Base-by-base conservation (phyloP, 495 filamentous ascomycete genomes). In the Penicillium cataractarum region DNA sequence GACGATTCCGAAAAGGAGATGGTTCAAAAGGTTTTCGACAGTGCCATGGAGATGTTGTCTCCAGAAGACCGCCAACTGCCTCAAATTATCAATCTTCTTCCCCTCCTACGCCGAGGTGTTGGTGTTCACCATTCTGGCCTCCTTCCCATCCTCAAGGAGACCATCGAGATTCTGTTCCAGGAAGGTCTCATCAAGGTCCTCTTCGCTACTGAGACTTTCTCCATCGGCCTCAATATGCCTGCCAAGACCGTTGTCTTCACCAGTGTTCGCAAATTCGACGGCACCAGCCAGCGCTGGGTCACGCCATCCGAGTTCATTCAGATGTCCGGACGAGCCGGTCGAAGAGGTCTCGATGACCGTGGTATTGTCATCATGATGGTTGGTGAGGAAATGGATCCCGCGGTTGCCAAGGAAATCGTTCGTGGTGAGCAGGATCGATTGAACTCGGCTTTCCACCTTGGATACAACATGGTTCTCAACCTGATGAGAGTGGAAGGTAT, bases 301-400 rank as follows among this genome's bases (percentile, higher is more conserved):
- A 96, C 92, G 0, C 92, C 95, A 2, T 97, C 93, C 21, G 95
- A 99, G 67, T 99, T 97, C 74, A 89, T 98, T 59, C 95, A 99
- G 71, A 99, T 99, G 95, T 96, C 95, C 27, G 95, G 95, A 60
- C 89, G 95, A 73, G 95, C 95, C 22, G 95, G 95, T 66, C 90
- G 95, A 82, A 86, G 95, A 85, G 95, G 95, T 78, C 89, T 99
- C 57, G 95, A 99, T 79, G 95, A 97, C 53, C 90, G 95, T 58
- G 95, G 95, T 84, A 96, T 99, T 71, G 95, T 98, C 67, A 99
- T 99, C 71, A 96, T 99, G 90, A 99, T 99, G 95, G 87, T 99
- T 55, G 90, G 96, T 63, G 91, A 93, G 70, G 90, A 93, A 77
- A 96, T 99, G 84, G 96, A 98, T 63, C 96, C 95, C n/a, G 87